Base-by-base conservation (phyloP, 768 basidiomycete genomes). In the Boletus reticuloceps region DNA sequence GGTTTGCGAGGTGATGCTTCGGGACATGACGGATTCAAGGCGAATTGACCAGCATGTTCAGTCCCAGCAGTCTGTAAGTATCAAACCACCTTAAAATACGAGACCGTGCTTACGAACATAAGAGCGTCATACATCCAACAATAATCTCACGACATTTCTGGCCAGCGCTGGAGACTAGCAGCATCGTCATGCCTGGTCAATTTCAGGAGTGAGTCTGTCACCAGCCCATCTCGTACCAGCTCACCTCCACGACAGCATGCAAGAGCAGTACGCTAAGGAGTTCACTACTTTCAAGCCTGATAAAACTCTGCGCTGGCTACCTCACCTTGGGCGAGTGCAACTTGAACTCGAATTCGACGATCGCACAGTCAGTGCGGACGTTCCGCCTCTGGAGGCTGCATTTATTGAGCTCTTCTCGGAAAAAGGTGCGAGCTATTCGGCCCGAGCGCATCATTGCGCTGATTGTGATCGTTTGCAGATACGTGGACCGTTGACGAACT, bases 1-100 rank as follows among this genome's bases (percentile, higher is more conserved):
- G 69, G 90, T 94, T 6, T 98, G 95, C 76, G 96, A 98, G 68
- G 94, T 99, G 51, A 98, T 99, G 97, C 75, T 98, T 66, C 91
- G 86, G 66, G 97, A 99, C 69, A 90, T 98, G 85, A 89, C 92
- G 4, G 94, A 98, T 70, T 97, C 96, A 39, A 88, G 85, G 64
- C 82, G 93, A 34, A 89, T 88, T 47, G 91, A 98, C 68, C 82
- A 83, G n/a, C 88, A 89, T 68, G 82, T 98, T 2, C 92, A 96
- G 61, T 79, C 84, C 0, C 85, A 90, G 65, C 79, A 79, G 47
- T 55, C 75, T 46, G 92, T 93, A 63, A 61, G 86, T 64, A 36
- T 14, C 9, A 14, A 17, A 37, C 5, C 13, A 9, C 13, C 39
- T 39, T 20, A 36, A 37, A 44, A 47, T 50, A 3, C 12, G 44